Base-by-base conservation (phyloP, 192 early-diverging fungal genomes). In the Coemansia sp. region DNA sequence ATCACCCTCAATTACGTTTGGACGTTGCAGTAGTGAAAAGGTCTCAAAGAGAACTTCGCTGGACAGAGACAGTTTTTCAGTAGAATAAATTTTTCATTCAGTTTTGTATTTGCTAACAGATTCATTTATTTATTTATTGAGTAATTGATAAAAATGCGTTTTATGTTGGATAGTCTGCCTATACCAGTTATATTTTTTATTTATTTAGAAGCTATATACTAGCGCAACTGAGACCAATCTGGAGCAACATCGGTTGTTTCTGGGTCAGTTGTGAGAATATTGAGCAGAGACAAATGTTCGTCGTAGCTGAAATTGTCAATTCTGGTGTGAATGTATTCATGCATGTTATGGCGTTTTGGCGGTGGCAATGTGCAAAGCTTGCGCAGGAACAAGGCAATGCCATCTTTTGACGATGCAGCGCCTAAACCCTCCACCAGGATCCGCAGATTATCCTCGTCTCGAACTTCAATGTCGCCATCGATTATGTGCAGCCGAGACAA, bases 1-100 rank as follows among this genome's bases (percentile, higher is more conserved):
- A 25, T 79, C 76, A 43, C 76, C 76, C 17, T 79, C 76, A 29
- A 79, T 79, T 1, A 79, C 64, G 15, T 62, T 52, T 56, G 76
- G 76, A 48, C 66, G 65, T 53, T 69, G 47, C 45, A 79, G 52
- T 27, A 79, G 56, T 53, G 76, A 58, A 17, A 79, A 79, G 32
- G 53, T 66, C 60, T 79, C 70, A 21, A 72, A 72, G 5, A 70
- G 51, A 5, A 79, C 70, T 27, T 79, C 76, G 0, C 67, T 61
- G 5, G 70, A 65, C 25, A 60, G 51, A 0, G 50, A 52, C 50
- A 79, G 67, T 35, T 57, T 58, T 11, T 79, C 76, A 55, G 49
- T 50, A 50, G 14, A 22, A n/a, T 48, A 48, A 48, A 48, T 48
- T n/a, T 48, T 19, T 48, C 1, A 15, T 47, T 27, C 3, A 27